These are phyloP conservation scores for Saccharomyces hybrid DNA, from an alignment of 1,139 yeast genomes.

Conservation along the genomic window DNA sequence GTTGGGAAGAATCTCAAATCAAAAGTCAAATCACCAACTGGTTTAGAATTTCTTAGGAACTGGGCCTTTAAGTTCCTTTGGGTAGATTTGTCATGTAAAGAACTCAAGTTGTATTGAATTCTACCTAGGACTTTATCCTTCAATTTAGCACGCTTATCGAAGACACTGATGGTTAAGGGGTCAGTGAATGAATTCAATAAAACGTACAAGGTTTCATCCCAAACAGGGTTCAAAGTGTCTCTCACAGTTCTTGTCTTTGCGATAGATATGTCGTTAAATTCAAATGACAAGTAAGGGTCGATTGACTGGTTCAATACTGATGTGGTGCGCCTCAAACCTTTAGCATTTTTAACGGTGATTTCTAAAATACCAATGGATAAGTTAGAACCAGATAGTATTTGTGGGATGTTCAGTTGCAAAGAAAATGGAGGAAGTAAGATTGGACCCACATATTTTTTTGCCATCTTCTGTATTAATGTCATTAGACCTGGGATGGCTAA, in stretches of 20 bases:
- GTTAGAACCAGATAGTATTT: constrained; percentile 76
- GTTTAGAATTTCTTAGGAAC: constrained; percentile 67
- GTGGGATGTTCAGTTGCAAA: constrained; percentile 85
- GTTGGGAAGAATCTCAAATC: constrained; percentile 74
- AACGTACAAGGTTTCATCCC: constrained; percentile 71
- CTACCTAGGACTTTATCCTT: constrained; percentile 77
- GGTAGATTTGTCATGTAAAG: constrained; percentile 46
- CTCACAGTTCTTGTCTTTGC: constrained; percentile 58
- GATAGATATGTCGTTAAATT: constrained; percentile 46
- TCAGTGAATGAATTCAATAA: constrained; percentile 70
- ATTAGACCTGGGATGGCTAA: constrained; percentile 77
- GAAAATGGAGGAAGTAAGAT: constrained; percentile 81
- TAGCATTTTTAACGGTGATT: constrained; percentile 57
- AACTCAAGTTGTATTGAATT: constrained; percentile 63
- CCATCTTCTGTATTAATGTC: constrained; percentile 73
- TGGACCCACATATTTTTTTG: constrained; percentile 81
- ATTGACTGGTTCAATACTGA: constrained; percentile 62
- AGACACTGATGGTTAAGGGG: constrained; percentile 59
- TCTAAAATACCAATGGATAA: constrained; percentile 83
- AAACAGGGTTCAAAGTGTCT: constrained; percentile 61
- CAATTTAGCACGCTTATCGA: constrained; percentile 68
- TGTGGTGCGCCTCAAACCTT: constrained; percentile 57
- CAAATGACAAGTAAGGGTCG: constrained; percentile 76
- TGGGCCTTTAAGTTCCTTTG: constrained; percentile 46
- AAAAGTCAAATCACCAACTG: constrained; percentile 64